Percentiles rank a stretch among this genome's conserved stretches.
These are phyloP conservation scores for Areca catechu DNA, from an alignment of 176 grass and related monocot species.

Conservation along the genomic window DNA sequence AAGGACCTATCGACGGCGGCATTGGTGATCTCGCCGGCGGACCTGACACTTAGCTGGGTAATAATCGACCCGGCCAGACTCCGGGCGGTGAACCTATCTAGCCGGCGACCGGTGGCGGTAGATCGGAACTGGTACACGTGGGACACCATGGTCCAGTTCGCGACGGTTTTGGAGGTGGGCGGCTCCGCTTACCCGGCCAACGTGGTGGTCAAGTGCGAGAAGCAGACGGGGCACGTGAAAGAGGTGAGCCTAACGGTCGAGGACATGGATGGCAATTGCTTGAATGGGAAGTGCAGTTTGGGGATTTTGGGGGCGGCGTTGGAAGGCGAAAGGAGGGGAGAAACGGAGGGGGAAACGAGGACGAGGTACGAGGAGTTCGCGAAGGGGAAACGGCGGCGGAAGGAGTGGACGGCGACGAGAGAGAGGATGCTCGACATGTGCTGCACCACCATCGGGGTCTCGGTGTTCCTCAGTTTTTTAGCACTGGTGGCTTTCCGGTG, in stretches of 20 bases:
- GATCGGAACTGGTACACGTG: slow-evolving; percentile 50
- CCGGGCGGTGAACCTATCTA: slow-evolving; percentile 40
- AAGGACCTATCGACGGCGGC: slow-evolving; percentile 31
- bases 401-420: slow-evolving; percentile 38
- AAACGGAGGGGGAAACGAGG: slow-evolving; percentile 3
- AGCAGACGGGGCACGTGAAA: slow-evolving; percentile 27
- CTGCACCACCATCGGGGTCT: slow-evolving; percentile 26
- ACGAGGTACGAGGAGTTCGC: slow-evolving; percentile 29
- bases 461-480: slow-evolving; percentile 26
- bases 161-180: slow-evolving; percentile 18
- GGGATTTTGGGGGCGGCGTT: slow-evolving; percentile 20
- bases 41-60: slow-evolving; percentile 68
- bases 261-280: slow-evolving; percentile 19
- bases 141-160: slow-evolving; percentile 45
- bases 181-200: slow-evolving; percentile 19
- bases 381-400: slow-evolving; percentile 28
- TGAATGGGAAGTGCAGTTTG: slow-evolving; percentile 19
- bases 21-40: slow-evolving; percentile 8
- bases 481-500: slow-evolving; percentile 23
- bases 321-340: slow-evolving; percentile 15
- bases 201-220: slow-evolving; percentile 38
- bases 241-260: slow-evolving; percentile 49
- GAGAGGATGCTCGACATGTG: slow-evolving; percentile 41
- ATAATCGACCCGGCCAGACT: slow-evolving; percentile 36
- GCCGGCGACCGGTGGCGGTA: slow-evolving; percentile 37